Evolutionary conservation across 1,139 yeast genomes (phyloP), one percentile per base, ranked within the genome.

Genomic region (Scheffersomyces illinoinensis): DNA sequence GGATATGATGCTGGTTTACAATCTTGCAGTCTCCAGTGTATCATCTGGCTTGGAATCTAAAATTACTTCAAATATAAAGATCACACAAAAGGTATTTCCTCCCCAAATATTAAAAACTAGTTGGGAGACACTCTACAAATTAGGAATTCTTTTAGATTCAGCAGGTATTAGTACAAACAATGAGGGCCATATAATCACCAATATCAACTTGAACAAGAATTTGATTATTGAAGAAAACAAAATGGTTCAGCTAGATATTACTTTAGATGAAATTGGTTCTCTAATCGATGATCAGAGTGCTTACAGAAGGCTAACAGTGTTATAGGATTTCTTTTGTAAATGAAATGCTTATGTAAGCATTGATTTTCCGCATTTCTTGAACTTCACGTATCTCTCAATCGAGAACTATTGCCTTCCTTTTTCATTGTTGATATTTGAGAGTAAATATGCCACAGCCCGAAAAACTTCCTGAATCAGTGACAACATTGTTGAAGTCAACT

Each of bases 381-480:
- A 33, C 43, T 33, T 12, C 43, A 33, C 43, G 7, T 24, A 24
- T 24, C 10, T 33, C 17, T 5, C 14, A 14, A 4, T 33, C 33
- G 33, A 3, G 3, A 7, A 12, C 43, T 7, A 33, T 8, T 33
- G 17, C 17, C 4, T 4, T 33, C 17, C 17, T 33, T 33, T 33
- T 10, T 33, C 43, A 33, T 33, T 33, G 43, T 12, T 1, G 43
- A 33, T 33, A 33, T 33, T 24, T 33, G 10, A 33, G 33, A 26
- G 17, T 33, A 33, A 17, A 48, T 8, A 48, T 48, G 51, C 24
- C 24, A 20, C 55, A n/a, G 50, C n/a, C 64, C 14, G 55, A 55
- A 43, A 65, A 81, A 62, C 74, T 88, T 33, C 92, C 93, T 14
- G 82, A 79, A 4, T 78, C 84, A n/a, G 89, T 88, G 17, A 71